Percentiles rank a stretch among this genome's conserved stretches.
Conservation (phyloP, 495 filamentous ascomycete genomes). For the Xylaria castorea region DNA sequence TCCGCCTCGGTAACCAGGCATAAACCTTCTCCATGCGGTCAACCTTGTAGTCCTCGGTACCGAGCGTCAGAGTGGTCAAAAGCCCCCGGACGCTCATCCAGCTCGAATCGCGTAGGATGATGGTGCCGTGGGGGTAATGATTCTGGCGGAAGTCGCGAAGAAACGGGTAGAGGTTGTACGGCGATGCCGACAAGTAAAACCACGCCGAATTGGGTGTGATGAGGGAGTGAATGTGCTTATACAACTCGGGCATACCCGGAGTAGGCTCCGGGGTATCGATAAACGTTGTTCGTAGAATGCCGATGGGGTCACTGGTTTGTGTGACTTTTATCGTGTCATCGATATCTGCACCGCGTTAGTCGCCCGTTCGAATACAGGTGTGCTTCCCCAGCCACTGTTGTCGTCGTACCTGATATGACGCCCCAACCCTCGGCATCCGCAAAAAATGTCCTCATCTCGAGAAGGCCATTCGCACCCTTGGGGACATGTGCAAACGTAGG, state of each 20-base stretch:
- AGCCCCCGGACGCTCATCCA: slow-evolving; percentile 87
- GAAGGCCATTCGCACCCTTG: slow-evolving; percentile 52
- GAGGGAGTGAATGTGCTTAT: slow-evolving; percentile 64
- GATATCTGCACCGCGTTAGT: slow-evolving; percentile 64
- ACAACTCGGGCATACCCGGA: slow-evolving; percentile 83
- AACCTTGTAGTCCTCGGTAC: slow-evolving; percentile 88
- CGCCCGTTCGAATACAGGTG: background rate
- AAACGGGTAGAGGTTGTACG: slow-evolving; percentile 93
- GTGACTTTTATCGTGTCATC: slow-evolving; percentile 97
- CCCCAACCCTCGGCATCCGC: slow-evolving; percentile 84
- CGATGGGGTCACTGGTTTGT: slow-evolving; percentile 75
- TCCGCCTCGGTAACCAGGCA: slow-evolving; percentile 74
- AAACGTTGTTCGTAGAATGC: slow-evolving; percentile 85
- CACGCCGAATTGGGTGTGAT: slow-evolving; percentile 69
- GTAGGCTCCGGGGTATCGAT: slow-evolving; percentile 75
- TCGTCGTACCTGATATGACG: slow-evolving; percentile 70
- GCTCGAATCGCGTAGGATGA: slow-evolving; percentile 84
- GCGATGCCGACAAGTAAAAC: slow-evolving; percentile 94
- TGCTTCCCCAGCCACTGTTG: background rate
- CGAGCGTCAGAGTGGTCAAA: slow-evolving; percentile 76
- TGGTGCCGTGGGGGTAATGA: slow-evolving; percentile 76
- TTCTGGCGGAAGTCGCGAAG: slow-evolving; percentile 72
- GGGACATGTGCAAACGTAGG: slow-evolving; percentile 55
- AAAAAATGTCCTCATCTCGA: slow-evolving; percentile 70
- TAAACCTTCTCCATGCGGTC: slow-evolving; percentile 78